Evolutionary conservation across 805 yeast species (phyloP).

Genomic region (Candida broadrunensis): DNA sequence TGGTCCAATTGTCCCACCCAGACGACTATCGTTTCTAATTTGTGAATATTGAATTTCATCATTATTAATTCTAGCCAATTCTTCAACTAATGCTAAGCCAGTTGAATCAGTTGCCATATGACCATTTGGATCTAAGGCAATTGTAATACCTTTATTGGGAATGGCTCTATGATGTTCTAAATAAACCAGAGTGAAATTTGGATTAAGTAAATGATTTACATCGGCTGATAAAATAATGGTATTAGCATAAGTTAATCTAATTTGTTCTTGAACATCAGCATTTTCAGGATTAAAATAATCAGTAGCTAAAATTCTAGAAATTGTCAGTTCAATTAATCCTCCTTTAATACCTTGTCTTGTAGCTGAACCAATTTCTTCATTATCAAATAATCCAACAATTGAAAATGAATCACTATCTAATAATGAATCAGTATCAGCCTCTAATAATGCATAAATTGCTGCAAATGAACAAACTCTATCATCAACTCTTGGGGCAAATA

Average conservation of each 20-base stretch:
- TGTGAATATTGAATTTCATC: slow-evolving; percentile 79
- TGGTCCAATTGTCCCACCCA: slow-evolving; percentile 91
- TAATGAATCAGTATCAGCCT: slow-evolving; percentile 22
- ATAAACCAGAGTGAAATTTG: slow-evolving; percentile 68
- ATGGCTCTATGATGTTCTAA: slow-evolving; percentile 76
- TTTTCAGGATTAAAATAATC: slow-evolving; percentile 15
- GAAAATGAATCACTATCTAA: slow-evolving; percentile 41
- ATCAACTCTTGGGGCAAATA: slow-evolving; percentile 81
- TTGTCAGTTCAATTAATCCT: slow-evolving; percentile 63
- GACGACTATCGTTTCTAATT: slow-evolving; percentile 77
- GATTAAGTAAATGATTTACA: slow-evolving; percentile 79
- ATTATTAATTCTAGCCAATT: slow-evolving; percentile 61
- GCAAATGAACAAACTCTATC: slow-evolving; percentile 81
- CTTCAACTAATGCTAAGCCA: slow-evolving; percentile 67
- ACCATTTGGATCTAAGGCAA: slow-evolving; percentile 75
- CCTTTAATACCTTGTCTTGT: slow-evolving; percentile 83
- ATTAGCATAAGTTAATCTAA: slow-evolving; percentile 59
- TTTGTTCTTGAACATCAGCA: slow-evolving; percentile 20
- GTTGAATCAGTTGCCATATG: slow-evolving; percentile 81
- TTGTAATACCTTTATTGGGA: slow-evolving; percentile 72
- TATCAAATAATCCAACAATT: slow-evolving; percentile 66
- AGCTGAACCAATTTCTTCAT: slow-evolving; percentile 82
- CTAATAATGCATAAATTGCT: slow-evolving; percentile 59
- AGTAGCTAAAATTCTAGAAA: slow-evolving; percentile 50
- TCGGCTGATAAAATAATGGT: slow-evolving; percentile 80